Percentiles rank a stretch among this genome's conserved stretches.
Conservation (phyloP, 352 stramenopile species). For the Phytophthora cryptogea region DNA sequence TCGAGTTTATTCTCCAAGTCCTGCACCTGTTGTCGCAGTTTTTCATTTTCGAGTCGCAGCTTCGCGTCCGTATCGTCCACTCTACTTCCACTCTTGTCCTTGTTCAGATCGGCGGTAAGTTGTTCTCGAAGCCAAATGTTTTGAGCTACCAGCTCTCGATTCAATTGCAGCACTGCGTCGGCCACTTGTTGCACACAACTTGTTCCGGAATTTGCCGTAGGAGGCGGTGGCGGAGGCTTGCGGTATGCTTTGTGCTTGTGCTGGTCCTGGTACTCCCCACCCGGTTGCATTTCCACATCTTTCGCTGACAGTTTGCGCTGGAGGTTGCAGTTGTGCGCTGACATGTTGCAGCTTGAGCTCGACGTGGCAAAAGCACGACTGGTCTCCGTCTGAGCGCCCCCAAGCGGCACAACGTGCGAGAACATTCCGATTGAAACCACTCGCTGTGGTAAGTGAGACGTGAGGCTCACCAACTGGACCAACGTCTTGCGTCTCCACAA, state of each 20-base stretch:
- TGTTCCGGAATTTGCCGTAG: neutral
- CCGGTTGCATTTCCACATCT: slow-evolving; percentile 1
- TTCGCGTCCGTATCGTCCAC: slow-evolving; percentile 30
- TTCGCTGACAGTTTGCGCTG: neutral
- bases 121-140: slow-evolving; percentile 54
- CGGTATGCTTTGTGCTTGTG: neutral
- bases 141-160: slow-evolving; percentile 51
- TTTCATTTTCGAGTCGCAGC: slow-evolving; percentile 51
- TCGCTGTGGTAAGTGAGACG: slow-evolving; percentile 4
- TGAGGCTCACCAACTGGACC: neutral
- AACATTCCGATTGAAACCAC: slow-evolving; percentile 24
- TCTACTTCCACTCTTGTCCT: slow-evolving; percentile 2
- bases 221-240: neutral
- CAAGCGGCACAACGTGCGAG: neutral
- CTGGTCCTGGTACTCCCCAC: neutral
- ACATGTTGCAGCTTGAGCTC: slow-evolving; percentile 8
- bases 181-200: slow-evolving; percentile 36
- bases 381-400: neutral
- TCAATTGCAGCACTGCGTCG: slow-evolving; percentile 48
- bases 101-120: slow-evolving; percentile 32
- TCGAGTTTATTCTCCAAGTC: slow-evolving; percentile 53
- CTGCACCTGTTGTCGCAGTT: slow-evolving; percentile 47
- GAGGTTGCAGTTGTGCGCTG: neutral
- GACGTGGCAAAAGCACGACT: slow-evolving; percentile 12
- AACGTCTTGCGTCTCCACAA: neutral